Evolutionary conservation across 768 basidiomycete genomes (phyloP), one percentile per base, ranked within the genome.

Genomic region (Gymnopilus junonius): DNA sequence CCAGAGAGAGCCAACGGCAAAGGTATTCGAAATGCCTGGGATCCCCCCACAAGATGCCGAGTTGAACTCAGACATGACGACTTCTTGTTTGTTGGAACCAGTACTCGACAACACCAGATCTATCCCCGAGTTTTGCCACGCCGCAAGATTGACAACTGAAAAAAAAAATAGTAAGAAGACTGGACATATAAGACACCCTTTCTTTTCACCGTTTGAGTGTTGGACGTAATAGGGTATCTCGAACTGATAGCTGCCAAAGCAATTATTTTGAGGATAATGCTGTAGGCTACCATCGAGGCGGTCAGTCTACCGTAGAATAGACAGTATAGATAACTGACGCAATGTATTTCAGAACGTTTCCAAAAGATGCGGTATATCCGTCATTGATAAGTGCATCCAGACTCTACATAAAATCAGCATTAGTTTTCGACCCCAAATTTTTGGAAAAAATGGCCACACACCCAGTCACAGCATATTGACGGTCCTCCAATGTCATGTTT

Each of bases 11-110:
- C 80, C 81, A 8, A 81, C 83, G 12, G 75, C 85, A 63, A 84
- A 85, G 3, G 81, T 83, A 65, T 85, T 75, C 1, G 83, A 85
- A 48, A 85, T 75, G 11, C 74, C 75, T 3, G 80, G 78, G 21
- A 82, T 69, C n/a, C 84, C 85, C 17, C 84, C 85, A 67, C 85
- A 85, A 8, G 83, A 81, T 3, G 80, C 82, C 4, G 79, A 80
- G 70, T 85, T 86, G 66, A 85, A 85, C 69, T 86, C 85, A 37
- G 80, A 81, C 80, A 84, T 83, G 61, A 85, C 74, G 32, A 85
- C 68, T 59, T 76, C 70, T 61, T 76, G 79, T 51, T 67, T 70
- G 56, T 58, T 69, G 6, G 64, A 64, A n/a, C 74, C 69, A n/a
- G 73, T 71, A 10, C 73, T 73, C 42, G 73, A 68, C 42, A 77